Conservation (phyloP, 148 eudicot species). For the Amaranthus cruentus region DNA sequence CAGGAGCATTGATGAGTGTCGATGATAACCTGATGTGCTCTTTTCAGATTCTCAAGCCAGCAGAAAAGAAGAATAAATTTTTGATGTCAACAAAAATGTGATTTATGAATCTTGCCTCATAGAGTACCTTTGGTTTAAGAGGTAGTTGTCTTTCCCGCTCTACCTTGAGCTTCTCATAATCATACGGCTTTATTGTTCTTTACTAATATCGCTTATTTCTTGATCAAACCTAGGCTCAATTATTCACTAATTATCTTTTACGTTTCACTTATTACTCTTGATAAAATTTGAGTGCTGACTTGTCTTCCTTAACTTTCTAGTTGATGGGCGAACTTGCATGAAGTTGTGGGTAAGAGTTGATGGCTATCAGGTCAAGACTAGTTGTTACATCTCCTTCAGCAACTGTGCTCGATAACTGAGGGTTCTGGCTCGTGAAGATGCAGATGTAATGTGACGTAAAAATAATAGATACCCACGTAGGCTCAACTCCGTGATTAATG, state of each 20-base stretch:
- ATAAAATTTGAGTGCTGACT: neutral
- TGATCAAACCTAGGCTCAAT: neutral
- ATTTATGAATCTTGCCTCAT: constrained; percentile 14
- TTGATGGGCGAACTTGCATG: constrained; percentile 16
- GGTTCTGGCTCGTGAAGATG: neutral
- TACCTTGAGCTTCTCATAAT: neutral
- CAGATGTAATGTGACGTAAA: neutral
- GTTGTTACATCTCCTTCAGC: constrained; percentile 14
- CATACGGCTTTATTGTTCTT: neutral
- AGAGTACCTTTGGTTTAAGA: constrained; percentile 15
- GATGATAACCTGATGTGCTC: constrained; percentile 68
- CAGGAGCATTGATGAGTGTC: constrained; percentile 81
- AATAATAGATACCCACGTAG: constrained; percentile 6
- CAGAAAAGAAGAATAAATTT: constrained; percentile 60
- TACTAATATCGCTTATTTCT: neutral
- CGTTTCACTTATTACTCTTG: neutral
- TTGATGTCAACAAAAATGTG: constrained; percentile 59
- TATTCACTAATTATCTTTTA: neutral
- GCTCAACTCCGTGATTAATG: constrained; percentile 5
- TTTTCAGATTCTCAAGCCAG: constrained; percentile 75
- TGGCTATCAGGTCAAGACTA: neutral
- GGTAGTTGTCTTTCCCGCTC: constrained; percentile 14
- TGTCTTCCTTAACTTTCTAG: constrained; percentile 14
- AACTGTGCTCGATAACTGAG: neutral
- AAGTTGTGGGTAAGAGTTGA: constrained; percentile 7